A percentile compares a stretch with the other conserved stretches of the same genome.
Evolutionary conservation across 78 protist genomes (phyloP).

Genomic region (Acrasis kona): DNA sequence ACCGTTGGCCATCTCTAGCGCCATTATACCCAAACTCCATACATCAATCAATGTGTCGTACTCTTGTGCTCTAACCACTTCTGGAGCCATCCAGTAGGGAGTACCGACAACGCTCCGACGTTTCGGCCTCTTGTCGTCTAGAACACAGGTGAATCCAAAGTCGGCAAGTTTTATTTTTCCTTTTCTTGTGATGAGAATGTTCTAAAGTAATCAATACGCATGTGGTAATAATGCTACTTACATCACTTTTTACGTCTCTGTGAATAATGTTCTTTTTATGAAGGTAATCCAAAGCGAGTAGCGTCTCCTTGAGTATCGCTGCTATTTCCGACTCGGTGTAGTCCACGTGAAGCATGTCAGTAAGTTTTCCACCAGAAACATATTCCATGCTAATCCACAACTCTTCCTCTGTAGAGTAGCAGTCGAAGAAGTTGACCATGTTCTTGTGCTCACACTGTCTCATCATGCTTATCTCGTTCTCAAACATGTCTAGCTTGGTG

Average conservation of each 20-base stretch:
- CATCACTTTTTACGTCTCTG: constrained; percentile 85
- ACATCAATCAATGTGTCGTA: constrained; percentile 80
- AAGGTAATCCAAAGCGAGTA: constrained; percentile 59
- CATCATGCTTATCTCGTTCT: constrained; percentile 15
- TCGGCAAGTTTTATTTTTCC: constrained; percentile 78
- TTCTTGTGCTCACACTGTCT: constrained; percentile 8
- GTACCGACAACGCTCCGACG: constrained; percentile 87
- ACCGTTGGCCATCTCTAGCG: constrained; percentile 79
- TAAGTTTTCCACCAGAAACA: constrained; percentile 78
- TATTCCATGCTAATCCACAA: constrained; percentile 90
- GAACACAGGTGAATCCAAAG: constrained; percentile 85
- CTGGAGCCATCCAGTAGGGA: constrained; percentile 96
- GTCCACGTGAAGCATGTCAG: constrained; percentile 55
- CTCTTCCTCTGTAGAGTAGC: constrained; percentile 29
- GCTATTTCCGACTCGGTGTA: constrained; percentile 78
- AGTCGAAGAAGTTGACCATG: constrained; percentile 12
- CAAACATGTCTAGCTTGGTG: constrained; percentile 2
- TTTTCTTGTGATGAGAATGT: constrained; percentile 58
- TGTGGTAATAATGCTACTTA: too few species aligned
- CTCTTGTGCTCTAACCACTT: constrained; percentile 73
- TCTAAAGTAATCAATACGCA: too few species aligned
- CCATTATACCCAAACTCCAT: constrained; percentile 86
- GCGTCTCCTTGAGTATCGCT: constrained; percentile 30
- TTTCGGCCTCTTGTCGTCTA: constrained; percentile 39
- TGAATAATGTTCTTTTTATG: constrained; percentile 78